Evolutionary conservation across 2,329 filamentous ascomycete species (phyloP).

Genomic region (Venturia carpophila): DNA sequence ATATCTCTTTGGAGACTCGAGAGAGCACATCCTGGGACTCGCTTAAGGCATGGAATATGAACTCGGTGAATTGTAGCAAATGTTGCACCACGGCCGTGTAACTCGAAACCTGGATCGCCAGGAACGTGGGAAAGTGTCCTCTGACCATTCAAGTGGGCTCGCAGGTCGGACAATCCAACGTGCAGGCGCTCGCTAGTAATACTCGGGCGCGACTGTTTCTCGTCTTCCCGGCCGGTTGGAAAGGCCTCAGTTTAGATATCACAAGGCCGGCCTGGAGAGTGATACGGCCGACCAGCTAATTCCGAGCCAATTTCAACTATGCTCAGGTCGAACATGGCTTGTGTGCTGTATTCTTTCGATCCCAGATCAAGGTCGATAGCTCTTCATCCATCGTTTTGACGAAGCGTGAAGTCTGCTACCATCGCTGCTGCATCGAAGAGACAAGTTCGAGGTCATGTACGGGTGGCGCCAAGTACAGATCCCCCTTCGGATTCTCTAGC

Average conservation of each 20-base stretch:
- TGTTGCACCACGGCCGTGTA: neutral
- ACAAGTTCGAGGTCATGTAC: neutral
- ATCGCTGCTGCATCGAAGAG: neutral
- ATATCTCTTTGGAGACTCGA: neutral
- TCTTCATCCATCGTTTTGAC: neutral
- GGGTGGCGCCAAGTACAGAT: neutral
- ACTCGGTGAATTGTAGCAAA: neutral
- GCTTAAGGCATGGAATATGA: neutral
- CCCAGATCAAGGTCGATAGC: neutral
- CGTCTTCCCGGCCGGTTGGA: neutral
- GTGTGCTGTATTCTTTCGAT: neutral
- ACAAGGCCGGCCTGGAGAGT: neutral
- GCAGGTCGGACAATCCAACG: slow-evolving; percentile 1
- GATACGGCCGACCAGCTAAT: neutral
- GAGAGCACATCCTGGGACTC: neutral
- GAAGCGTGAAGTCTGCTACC: neutral
- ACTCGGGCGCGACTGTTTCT: slow-evolving; percentile 1
- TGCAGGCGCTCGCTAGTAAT: neutral
- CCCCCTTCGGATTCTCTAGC: slow-evolving; percentile 1
- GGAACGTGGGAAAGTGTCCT: neutral
- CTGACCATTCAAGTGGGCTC: slow-evolving; percentile 1
- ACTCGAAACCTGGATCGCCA: neutral
- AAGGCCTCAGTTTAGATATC: neutral
- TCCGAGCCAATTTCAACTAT: neutral
- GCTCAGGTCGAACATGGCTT: neutral